Evolutionary conservation across 2,329 filamentous ascomycete species (phyloP), one percentile per base, ranked within the genome.

Genomic region (Aspergillus tamarii): DNA sequence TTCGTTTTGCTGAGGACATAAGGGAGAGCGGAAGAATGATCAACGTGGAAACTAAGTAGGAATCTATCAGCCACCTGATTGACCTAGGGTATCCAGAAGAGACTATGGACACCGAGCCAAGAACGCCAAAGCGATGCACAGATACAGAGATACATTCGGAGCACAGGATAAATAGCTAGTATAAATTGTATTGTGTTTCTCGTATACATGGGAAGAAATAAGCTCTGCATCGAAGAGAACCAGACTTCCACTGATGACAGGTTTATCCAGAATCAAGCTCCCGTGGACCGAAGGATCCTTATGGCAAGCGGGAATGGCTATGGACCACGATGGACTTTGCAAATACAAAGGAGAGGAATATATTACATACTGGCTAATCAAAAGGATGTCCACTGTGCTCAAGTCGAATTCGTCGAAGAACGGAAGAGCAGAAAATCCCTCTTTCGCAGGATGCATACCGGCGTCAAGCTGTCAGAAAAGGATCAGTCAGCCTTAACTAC

Each of bases 321-420:
- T 36, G 41, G 57, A 56, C 54, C 28, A 63, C 61, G 32, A 55
- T 60, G 48, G 59, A 63, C 41, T 60, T 57, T 55, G 60, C 57
- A 63, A 61, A 66, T 48, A 63, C 57, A 67, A 69, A 63, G 63
- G 67, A 59, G 66, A 65, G 62, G 59, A 69, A 66, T 65, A 60
- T 60, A 66, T 60, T 74, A 89, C 94, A 91, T 96, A 98, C 95
- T 99, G 95, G 89, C 93, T 98, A 75, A 99, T 97, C 69, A 99
- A 85, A 60, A 99, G 91, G 72, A 99, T 91, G 78, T 99, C 95
- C 70, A 99, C 94, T 1, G 93, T 97, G 81, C 94, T 97, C 23
- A 99, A 85, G 76, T 99, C 95, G 79, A 98, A 99, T 75, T 98
- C 94, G 77, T 99, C 95, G 80, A 97, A 99, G 82, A 97, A 99